Percentiles rank a stretch among this genome's conserved stretches.
phyloP scores from a whole-genome alignment of 352 stramenopile species.

The Phytophthora pini region DNA sequence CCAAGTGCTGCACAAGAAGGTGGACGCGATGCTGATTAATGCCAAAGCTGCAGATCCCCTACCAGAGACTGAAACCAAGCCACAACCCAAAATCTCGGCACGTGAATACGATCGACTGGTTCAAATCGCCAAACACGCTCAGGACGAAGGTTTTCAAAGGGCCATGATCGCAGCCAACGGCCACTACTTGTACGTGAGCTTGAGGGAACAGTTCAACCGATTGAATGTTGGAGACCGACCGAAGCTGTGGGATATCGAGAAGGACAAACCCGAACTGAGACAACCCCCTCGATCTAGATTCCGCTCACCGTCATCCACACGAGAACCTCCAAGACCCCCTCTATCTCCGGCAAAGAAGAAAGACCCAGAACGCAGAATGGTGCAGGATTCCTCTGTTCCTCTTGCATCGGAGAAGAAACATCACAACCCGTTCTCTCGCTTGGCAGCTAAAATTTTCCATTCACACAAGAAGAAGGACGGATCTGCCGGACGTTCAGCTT shows the following conservation, averaged over 20 bases:
- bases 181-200: conserved; percentile 44
- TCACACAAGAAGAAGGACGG: conserved; percentile 29
- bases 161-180: conserved; percentile 48
- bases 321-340: conserved; percentile 3
- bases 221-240: conserved; percentile 37
- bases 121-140: conserved; percentile 51
- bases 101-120: conserved; percentile 48
- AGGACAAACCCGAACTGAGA: conserved; percentile 38
- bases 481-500: conserved; percentile 3
- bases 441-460: conserved; percentile 39
- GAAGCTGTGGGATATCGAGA: conserved; percentile 37
- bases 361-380: conserved; percentile 24
- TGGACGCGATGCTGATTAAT: conserved; percentile 47
- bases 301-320: conserved; percentile 29
- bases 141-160: conserved; percentile 46
- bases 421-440: conserved; percentile 37
- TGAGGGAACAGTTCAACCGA: conserved; percentile 39
- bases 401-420: conserved; percentile 20
- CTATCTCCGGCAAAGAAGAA: conserved; percentile 36
- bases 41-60: background rate
- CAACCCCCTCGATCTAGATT: conserved; percentile 10
- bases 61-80: conserved; percentile 2
- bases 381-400: background rate
- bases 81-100: conserved; percentile 24
- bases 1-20: conserved; percentile 54